Evolutionary conservation across 1,139 yeast genomes (phyloP).

Genomic region (Taphrina sp.): DNA sequence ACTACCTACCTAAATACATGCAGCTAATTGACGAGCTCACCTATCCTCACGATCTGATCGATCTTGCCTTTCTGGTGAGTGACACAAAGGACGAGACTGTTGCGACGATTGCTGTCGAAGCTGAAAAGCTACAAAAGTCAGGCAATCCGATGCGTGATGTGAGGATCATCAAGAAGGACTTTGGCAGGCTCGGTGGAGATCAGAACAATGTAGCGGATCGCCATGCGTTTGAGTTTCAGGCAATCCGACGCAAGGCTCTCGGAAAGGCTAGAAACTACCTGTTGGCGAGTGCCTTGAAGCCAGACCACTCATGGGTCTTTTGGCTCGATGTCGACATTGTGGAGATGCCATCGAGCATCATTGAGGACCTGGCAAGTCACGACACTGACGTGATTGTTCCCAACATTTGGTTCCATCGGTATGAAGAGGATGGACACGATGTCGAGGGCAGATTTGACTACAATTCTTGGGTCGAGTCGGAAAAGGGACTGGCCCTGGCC

Average conservation of each 20-base stretch:
- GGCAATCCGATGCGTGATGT: slow-evolving; percentile 57
- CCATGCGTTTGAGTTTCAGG: slow-evolving; percentile 87
- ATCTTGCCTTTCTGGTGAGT: slow-evolving; percentile 78
- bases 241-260: slow-evolving; percentile 81
- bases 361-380: slow-evolving; percentile 72
- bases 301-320: slow-evolving; percentile 90
- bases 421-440: slow-evolving; percentile 63
- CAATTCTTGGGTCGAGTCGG: slow-evolving; percentile 84
- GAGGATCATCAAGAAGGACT: slow-evolving; percentile 75
- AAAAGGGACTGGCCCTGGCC: slow-evolving; percentile 67
- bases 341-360: slow-evolving; percentile 72
- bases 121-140: slow-evolving; percentile 40
- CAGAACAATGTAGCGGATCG: slow-evolving; percentile 56
- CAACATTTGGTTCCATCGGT: slow-evolving; percentile 82
- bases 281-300: slow-evolving; percentile 68
- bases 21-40: slow-evolving; percentile 81
- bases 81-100: slow-evolving; percentile 71
- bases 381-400: slow-evolving; percentile 83
- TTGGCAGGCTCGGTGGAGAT: slow-evolving; percentile 63
- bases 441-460: slow-evolving; percentile 42
- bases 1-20: slow-evolving; percentile 77
- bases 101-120: slow-evolving; percentile 57
- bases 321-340: slow-evolving; percentile 94
- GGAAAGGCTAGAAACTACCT: slow-evolving; percentile 90
- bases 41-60: slow-evolving; percentile 77